Conservation (phyloP, 78 protist species). For the slime mould (Dictyostelium discoideum) region DNA sequence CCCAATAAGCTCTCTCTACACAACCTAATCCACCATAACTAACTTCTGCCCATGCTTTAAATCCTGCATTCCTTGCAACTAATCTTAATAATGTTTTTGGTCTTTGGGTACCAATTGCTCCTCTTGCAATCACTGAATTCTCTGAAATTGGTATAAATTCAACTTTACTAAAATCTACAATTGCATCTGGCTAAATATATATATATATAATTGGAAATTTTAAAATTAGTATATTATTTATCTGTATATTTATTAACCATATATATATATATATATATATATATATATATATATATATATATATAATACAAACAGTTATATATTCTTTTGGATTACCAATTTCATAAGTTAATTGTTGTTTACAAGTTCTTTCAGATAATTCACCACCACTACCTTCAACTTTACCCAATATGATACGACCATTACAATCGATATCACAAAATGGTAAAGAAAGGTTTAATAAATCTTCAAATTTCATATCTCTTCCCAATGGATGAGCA, state of each 20-base stretch:
- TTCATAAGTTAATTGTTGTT: conserved; percentile 74
- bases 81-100: conserved; percentile 50
- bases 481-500: conserved; percentile 70
- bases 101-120: conserved; percentile 31
- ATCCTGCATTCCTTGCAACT: conserved; percentile 65
- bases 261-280: neutral
- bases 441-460: conserved; percentile 49
- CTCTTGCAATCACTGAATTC: conserved; percentile 48
- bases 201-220: neutral
- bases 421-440: conserved; percentile 57
- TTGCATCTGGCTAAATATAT: conserved; percentile 32
- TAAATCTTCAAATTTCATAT: conserved; percentile 16
- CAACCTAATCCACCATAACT: conserved; percentile 77
- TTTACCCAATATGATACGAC: conserved; percentile 50
- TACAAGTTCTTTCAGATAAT: conserved; percentile 60
- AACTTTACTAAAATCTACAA: conserved; percentile 50
- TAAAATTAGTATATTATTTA: neutral
- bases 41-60: conserved; percentile 73
- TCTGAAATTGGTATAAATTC: conserved; percentile 19
- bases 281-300: neutral
- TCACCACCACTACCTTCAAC: conserved; percentile 76
- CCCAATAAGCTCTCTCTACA: conserved; percentile 70
- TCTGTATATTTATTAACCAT: too few species aligned
- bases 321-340: conserved; percentile 64
- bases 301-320: conserved; percentile 5